These are phyloP conservation scores for Cardamine resedifolia DNA, from an alignment of 345 rosid genomes.

Conservation along the genomic window DNA sequence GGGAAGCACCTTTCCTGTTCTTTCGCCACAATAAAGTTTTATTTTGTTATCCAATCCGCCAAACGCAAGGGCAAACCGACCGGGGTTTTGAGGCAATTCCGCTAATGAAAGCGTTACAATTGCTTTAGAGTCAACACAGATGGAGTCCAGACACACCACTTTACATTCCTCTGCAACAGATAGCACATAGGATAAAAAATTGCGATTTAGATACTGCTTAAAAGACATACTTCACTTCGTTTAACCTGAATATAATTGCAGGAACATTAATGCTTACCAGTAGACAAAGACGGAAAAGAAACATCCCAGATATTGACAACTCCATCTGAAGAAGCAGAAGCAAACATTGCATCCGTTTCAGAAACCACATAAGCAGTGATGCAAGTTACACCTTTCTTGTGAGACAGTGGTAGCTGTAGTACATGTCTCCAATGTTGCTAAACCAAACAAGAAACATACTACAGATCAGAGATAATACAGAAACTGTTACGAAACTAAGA, in stretches of 20 bases:
- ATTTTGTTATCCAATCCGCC: conserved; percentile 91
- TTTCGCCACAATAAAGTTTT: conserved; percentile 70
- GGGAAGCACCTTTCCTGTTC: conserved; percentile 63
- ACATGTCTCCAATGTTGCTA: conserved; percentile 69
- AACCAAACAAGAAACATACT: conserved; percentile 4
- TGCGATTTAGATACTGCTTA: background rate
- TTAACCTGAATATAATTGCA: background rate
- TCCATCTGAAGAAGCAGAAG: conserved; percentile 87
- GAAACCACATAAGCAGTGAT: conserved; percentile 69
- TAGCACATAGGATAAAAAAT: background rate
- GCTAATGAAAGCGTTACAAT: conserved; percentile 80
- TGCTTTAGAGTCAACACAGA: conserved; percentile 70
- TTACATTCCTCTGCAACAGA: conserved; percentile 61
- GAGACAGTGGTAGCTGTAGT: conserved; percentile 65
- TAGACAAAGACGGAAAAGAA: conserved; percentile 47
- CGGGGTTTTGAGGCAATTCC: conserved; percentile 65
- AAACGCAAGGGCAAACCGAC: conserved; percentile 67
- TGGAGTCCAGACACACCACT: conserved; percentile 55
- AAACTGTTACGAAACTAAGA: background rate
- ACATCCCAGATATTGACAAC: conserved; percentile 64
- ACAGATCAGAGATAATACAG: background rate
- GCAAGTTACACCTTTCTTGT: conserved; percentile 89
- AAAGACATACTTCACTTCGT: background rate
- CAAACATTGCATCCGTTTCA: conserved; percentile 59
- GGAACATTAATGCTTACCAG: conserved; percentile 42